Base-by-base conservation (phyloP, 2,329 filamentous ascomycete genomes). In the Fusarium keratoplasticum region DNA sequence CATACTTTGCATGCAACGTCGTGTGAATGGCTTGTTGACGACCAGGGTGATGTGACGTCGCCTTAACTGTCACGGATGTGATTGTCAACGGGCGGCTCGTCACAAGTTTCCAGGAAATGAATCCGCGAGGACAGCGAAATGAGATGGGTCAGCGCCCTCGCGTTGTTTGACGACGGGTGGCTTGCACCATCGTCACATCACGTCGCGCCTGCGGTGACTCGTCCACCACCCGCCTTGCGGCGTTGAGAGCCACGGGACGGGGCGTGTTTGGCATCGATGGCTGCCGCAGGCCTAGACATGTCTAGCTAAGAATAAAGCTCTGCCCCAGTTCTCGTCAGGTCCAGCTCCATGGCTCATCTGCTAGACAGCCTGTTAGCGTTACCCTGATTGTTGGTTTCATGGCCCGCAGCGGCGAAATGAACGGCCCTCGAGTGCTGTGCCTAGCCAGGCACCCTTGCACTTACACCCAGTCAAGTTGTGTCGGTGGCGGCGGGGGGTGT, bases 91-190 rank as follows among this genome's bases (percentile, higher is more conserved):
- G 61, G 29, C 63, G 54, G 55, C 61, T 64, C 68, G 69, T 73
- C 64, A 73, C 64, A 72, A 65, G 65, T 64, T 66, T 31, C 31
- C 25, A 73, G 76, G 77, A 79, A 79, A 79, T 79, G 77, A 79
- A 76, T 47, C 54, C 55, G 69, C 67, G 35, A 69, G 59, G 55
- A 69, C 71, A 71, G 71, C 75, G 76, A 79, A 77, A 79, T 79
- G 76, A 79, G 69, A 64, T 71, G 69, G 70, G 59, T 59, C 65
- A 71, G 59, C 71, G 64, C 47, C 52, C 40, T 60, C 58, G 50
- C 36, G 47, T 40, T 62, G 61, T 64, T 75, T 66, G 67, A 64
- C 57, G 25, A 66, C 55, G 67, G 67, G 54, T 69, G 71, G 66
- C 71, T 74, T 74, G 69, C 61, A 72, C 66, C 71, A 60, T 71